Evolutionary conservation across 129 eudicot species (phyloP).

Genomic region (Calendula officinalis): DNA sequence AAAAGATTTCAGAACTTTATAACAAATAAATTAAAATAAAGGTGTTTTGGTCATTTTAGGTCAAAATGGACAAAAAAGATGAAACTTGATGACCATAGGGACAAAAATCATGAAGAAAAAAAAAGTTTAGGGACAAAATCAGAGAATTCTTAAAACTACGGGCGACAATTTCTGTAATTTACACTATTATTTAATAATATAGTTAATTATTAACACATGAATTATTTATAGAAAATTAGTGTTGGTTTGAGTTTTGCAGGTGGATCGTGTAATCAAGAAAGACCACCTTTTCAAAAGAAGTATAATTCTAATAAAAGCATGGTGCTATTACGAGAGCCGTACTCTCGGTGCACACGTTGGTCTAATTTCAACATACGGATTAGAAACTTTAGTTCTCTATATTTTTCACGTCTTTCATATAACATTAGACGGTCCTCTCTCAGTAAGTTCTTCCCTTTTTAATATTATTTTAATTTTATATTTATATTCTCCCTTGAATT

Average conservation of each 20-base stretch:
- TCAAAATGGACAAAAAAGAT: too few relatives aligned
- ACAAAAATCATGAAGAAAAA: too few relatives aligned
- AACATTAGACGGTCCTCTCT: conserved; percentile 73
- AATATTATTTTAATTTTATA: neutral
- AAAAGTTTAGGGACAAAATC: too few relatives aligned
- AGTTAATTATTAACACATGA: too few relatives aligned
- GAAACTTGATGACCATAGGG: too few relatives aligned
- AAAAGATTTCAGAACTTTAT: too few relatives aligned
- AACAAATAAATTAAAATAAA: too few relatives aligned
- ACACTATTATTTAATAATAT: too few relatives aligned
- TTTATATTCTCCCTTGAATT: conserved; percentile 21
- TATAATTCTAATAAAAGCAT: conserved; percentile 82
- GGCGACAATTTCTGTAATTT: too few relatives aligned
- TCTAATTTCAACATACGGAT: conserved; percentile 87
- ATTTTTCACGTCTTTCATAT: conserved; percentile 85
- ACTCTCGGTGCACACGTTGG: conserved; percentile 97
- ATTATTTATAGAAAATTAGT: too few relatives aligned
- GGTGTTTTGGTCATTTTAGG: too few relatives aligned
- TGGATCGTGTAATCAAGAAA: conserved; percentile 73
- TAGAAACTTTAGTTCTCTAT: conserved; percentile 91
- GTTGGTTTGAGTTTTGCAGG: conserved; percentile 42
- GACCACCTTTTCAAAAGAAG: conserved; percentile 89
- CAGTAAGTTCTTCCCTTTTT: conserved; percentile 56
- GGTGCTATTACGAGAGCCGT: conserved; percentile 96
- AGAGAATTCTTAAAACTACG: too few relatives aligned